Conservation (phyloP, 108 stramenopile species). For the Asterionellopsis glacialis region DNA sequence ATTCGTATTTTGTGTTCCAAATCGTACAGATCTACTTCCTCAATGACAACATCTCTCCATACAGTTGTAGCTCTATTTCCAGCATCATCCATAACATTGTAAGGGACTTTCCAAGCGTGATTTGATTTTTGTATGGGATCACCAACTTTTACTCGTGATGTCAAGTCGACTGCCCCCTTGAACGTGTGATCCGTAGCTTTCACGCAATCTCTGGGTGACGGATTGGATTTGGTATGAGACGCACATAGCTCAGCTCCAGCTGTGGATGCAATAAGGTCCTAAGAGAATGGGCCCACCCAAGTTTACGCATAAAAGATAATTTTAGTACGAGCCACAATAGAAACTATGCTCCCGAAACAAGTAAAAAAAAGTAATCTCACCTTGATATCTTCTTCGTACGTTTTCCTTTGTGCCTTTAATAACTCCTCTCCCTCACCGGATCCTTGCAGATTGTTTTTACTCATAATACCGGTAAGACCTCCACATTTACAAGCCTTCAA, state of each 20-base stretch:
- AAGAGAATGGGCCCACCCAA: not conserved
- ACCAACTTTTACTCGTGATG: constrained; percentile 57
- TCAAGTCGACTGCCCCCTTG: constrained; percentile 68
- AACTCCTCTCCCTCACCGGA: constrained; percentile 31
- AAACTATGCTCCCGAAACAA: not conserved
- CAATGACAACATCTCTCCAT: constrained; percentile 71
- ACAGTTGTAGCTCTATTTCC: constrained; percentile 78
- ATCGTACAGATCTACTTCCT: constrained; percentile 70
- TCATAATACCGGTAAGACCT: constrained; percentile 57
- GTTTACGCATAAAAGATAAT: too few species aligned
- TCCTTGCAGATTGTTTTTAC: constrained; percentile 5
- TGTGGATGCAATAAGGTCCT: constrained; percentile 59
- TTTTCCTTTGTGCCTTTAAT: constrained; percentile 35
- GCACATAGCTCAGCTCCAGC: constrained; percentile 85
- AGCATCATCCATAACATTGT: constrained; percentile 81
- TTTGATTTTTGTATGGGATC: constrained; percentile 59
- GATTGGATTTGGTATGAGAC: constrained; percentile 40
- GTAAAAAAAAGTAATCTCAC: constrained; percentile 17
- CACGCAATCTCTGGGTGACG: constrained; percentile 59
- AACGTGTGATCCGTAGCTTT: constrained; percentile 71
- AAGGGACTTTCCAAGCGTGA: constrained; percentile 77
- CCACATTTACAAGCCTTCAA: constrained; percentile 63
- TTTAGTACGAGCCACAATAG: not conserved
- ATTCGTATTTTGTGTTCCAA: constrained; percentile 48
- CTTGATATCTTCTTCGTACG: constrained; percentile 62